These are phyloP conservation scores for Blastobotrys indianensis DNA, from an alignment of 1,139 yeast genomes.

Conservation along the genomic window DNA sequence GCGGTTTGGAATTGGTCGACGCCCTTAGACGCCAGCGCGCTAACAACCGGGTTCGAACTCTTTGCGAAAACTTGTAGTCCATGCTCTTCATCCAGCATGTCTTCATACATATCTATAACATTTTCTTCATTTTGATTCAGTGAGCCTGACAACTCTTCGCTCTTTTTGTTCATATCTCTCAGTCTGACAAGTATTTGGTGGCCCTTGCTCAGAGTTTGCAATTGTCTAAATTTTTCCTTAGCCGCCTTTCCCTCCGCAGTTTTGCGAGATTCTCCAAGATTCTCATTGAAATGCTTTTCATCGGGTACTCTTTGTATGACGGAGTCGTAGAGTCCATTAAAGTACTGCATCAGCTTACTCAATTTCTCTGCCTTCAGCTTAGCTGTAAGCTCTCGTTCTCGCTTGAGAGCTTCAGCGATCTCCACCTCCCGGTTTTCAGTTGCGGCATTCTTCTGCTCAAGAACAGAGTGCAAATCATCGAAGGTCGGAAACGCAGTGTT, in stretches of 20 bases:
- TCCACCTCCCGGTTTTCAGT: conserved; percentile 14
- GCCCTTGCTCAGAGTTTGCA: conserved; percentile 14
- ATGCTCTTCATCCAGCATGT: conserved; percentile 10
- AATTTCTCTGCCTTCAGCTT: conserved; percentile 11
- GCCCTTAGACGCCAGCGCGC: conserved; percentile 14
- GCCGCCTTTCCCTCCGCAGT: not conserved
- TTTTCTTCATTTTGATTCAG: conserved; percentile 6
- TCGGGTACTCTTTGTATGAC: conserved; percentile 12
- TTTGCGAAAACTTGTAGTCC: conserved; percentile 8
- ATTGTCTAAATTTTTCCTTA: conserved; percentile 7
- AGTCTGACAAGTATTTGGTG: conserved; percentile 12
- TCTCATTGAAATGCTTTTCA: conserved; percentile 9
- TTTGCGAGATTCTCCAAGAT: conserved; percentile 1
- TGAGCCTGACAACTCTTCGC: conserved; percentile 1
- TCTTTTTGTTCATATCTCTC: conserved; percentile 2
- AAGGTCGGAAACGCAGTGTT: conserved; percentile 19
- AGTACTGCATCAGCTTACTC: conserved; percentile 9
- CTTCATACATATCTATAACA: conserved; percentile 6
- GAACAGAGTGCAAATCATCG: conserved; percentile 15
- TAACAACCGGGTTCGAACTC: conserved; percentile 12
- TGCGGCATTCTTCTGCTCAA: conserved; percentile 19
- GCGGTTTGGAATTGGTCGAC: conserved; percentile 9
- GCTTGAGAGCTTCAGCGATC: conserved; percentile 9
- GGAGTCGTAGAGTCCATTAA: conserved; percentile 8
- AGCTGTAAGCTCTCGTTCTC: conserved; percentile 10